Percentiles rank a stretch among this genome's conserved stretches.
phyloP scores from a whole-genome alignment of 768 basidiomycete genomes.

The Galerina sulciceps region DNA sequence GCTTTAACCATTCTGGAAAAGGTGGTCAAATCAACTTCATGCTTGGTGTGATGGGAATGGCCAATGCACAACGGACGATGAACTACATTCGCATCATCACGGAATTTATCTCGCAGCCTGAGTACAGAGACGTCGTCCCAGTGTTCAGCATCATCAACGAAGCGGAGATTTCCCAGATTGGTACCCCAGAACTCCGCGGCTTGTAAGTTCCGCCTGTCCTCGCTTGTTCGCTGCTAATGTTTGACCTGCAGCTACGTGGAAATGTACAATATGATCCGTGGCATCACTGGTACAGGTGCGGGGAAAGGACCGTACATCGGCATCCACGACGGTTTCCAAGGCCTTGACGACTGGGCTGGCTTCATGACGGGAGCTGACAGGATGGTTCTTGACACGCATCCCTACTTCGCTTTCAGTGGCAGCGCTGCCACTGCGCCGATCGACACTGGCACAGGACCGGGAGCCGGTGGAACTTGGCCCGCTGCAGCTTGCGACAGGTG shows the following conservation, averaged over 20 bases:
- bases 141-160: constrained; percentile 74
- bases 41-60: constrained; percentile 81
- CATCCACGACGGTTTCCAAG: constrained; percentile 51
- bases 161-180: constrained; percentile 57
- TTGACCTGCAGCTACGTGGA: constrained; percentile 52
- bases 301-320: constrained; percentile 66
- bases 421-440: constrained; percentile 39
- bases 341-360: constrained; percentile 36
- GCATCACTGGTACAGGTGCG: constrained; percentile 73
- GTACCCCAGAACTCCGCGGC: constrained; percentile 51
- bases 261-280: constrained; percentile 66
- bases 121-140: constrained; percentile 68
- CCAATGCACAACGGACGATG: constrained; percentile 81
- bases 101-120: constrained; percentile 83
- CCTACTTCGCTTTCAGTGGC: constrained; percentile 53
- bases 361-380: constrained; percentile 45
- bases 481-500: constrained; percentile 59
- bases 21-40: constrained; percentile 68
- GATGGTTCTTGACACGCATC: constrained; percentile 43
- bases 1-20: constrained; percentile 67
- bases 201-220: constrained; percentile 56
- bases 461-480: constrained; percentile 52
- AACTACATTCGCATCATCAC: constrained; percentile 79
- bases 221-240: constrained; percentile 15
- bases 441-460: constrained; percentile 38